Percentiles rank a stretch among this genome's conserved stretches.
Evolutionary conservation across 306 rosid genomes (phyloP).

Genomic region (Sophora flavescens): DNA sequence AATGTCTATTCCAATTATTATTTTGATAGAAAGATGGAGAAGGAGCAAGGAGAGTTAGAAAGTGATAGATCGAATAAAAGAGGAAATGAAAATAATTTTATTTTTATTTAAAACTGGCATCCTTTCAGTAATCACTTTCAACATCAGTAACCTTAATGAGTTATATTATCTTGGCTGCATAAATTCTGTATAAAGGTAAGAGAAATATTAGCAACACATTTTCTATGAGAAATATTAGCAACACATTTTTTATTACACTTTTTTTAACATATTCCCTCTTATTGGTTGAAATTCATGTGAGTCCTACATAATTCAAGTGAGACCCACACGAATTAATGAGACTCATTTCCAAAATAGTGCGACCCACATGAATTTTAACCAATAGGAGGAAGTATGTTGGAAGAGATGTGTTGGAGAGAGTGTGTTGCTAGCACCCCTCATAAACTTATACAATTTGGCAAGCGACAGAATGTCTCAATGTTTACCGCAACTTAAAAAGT

Average conservation of each 20-base stretch:
- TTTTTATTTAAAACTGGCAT: slow-evolving; percentile 4
- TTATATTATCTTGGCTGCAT: neutral
- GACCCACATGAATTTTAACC: too few species aligned
- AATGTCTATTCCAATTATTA: slow-evolving; percentile 46
- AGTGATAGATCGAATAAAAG: slow-evolving; percentile 35
- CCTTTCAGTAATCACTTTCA: slow-evolving; percentile 7
- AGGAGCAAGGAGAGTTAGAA: slow-evolving; percentile 13
- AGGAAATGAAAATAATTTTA: neutral
- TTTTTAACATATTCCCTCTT: too few species aligned
- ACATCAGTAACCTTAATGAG: neutral
- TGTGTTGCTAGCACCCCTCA: too few species aligned
- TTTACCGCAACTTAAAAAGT: neutral
- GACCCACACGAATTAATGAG: too few species aligned
- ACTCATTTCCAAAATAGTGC: too few species aligned
- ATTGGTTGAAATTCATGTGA: too few species aligned
- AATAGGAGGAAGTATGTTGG: too few species aligned
- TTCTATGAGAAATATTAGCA: too few species aligned
- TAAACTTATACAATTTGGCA: neutral
- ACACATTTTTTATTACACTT: too few species aligned
- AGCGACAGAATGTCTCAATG: neutral
- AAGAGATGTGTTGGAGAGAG: too few species aligned
- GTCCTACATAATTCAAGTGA: too few species aligned
- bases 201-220: too few species aligned
- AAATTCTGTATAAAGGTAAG: neutral
- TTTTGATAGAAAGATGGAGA: slow-evolving; percentile 7